These are phyloP conservation scores for Claviceps arundinis DNA, from an alignment of 2,329 filamentous ascomycete genomes.

Conservation along the genomic window DNA sequence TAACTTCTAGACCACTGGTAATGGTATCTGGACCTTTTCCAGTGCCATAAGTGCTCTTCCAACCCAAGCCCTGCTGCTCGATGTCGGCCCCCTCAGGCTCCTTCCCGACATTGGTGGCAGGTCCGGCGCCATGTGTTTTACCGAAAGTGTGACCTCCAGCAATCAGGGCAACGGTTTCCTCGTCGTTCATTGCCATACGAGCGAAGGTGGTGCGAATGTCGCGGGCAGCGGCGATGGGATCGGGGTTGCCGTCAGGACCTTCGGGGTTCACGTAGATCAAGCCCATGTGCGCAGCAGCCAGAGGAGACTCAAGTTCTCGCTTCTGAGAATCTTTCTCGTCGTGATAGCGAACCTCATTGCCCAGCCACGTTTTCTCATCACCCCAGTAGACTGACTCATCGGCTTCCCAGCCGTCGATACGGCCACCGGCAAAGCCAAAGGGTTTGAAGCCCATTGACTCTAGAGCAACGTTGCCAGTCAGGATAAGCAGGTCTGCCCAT, in stretches of 20 bases:
- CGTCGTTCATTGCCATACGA: constrained; percentile 74
- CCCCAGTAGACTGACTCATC: constrained; percentile 71
- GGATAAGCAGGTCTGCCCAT: constrained; percentile 60
- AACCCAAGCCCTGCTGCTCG: constrained; percentile 58
- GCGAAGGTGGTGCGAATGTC: constrained; percentile 65
- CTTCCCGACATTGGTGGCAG: constrained; percentile 47
- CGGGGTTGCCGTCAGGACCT: constrained; percentile 58
- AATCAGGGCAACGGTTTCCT: constrained; percentile 70
- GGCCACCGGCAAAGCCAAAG: constrained; percentile 61
- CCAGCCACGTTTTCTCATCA: constrained; percentile 59
- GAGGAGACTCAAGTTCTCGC: constrained; percentile 53
- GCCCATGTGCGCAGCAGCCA: constrained; percentile 55
- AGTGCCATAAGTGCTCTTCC: constrained; percentile 48
- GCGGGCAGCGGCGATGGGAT: constrained; percentile 52
- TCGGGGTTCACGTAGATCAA: constrained; percentile 76
- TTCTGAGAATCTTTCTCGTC: constrained; percentile 38
- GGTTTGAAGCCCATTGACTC: constrained; percentile 65
- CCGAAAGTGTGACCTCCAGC: constrained; percentile 68
- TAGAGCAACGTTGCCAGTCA: constrained; percentile 64
- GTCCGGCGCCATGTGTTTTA: constrained; percentile 65
- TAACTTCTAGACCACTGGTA: constrained; percentile 66
- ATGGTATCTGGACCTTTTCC: constrained; percentile 63
- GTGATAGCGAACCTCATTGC: constrained; percentile 57
- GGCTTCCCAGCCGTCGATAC: constrained; percentile 59
- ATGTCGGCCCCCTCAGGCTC: constrained; percentile 55